Evolutionary conservation across 2,329 filamentous ascomycete genomes (phyloP), one percentile per base, ranked within the genome.

Genomic region (Penicillium digitatum): DNA sequence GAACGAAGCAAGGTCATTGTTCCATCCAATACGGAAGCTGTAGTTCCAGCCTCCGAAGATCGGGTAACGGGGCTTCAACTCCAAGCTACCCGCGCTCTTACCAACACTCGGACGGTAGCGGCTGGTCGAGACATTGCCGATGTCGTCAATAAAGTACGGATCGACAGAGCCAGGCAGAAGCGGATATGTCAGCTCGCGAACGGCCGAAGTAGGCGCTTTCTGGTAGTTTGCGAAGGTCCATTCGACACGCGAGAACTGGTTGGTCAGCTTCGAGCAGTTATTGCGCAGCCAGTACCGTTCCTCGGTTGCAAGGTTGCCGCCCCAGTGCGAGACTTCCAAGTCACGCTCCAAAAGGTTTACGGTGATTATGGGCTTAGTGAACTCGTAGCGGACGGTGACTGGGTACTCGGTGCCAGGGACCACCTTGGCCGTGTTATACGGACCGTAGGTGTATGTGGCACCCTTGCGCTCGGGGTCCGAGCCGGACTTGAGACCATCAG

Each of bases 21-120:
- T 95, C 94, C 94, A 99, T 63, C 94, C 94, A 54, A 97, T 86
- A 56, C 88, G 90, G 79, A 97, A 99, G 62, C 89, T 94, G 76
- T 96, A 97, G 75, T 95, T 96, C 94, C 94, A 99, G 57, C 90
- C 91, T 57, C 94, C 94, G 67, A 96, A 99, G 24, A 99, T 74
- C n/a, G 94, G 94, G 74, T 95, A 99, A 49, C 94, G 85, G 20
- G 94, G 94, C 80, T 92, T 94, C 60, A 96, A 81, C 74, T 96
- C 92, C 27, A 99, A 82, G 70, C 82, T 83, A 71, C 84, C 89
- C 63, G 81, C 85, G 14, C 56, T 62, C 61, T 60, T 65, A 39
- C 60, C 62, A 59, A 67, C 67, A 18, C 74, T 73, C 1, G 75
- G 76, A 46, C 92, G 83, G 82, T 95, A 99, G 59, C 83, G 84